These are phyloP conservation scores for Fusarium lyarnte DNA, from an alignment of 2,329 filamentous ascomycete species.

Conservation along the genomic window DNA sequence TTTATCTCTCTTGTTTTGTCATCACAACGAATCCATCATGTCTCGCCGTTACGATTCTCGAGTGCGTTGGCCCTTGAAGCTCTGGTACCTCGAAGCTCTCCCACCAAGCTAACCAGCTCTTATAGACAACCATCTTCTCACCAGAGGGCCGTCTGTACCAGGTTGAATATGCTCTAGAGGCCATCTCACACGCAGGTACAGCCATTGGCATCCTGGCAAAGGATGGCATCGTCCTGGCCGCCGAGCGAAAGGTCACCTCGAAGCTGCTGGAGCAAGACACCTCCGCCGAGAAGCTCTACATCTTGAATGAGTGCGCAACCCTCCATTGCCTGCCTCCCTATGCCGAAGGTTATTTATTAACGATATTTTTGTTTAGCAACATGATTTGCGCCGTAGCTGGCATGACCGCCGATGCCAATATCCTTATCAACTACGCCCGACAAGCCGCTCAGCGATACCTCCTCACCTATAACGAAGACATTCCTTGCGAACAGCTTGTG, in stretches of 20 bases:
- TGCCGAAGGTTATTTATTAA: conserved; percentile 2
- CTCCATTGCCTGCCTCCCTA: not conserved
- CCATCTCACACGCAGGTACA: conserved; percentile 97
- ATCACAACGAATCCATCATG: conserved; percentile 65
- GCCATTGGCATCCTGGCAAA: conserved; percentile 96
- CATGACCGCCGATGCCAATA: conserved; percentile 99
- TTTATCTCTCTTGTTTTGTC: not conserved
- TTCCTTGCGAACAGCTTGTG: conserved; percentile 98
- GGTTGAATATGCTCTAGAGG: conserved; percentile 98
- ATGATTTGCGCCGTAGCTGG: conserved; percentile 99
- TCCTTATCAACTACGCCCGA: conserved; percentile 99
- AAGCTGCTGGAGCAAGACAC: conserved; percentile 99
- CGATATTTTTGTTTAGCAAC: conserved; percentile 69
- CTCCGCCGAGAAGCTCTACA: conserved; percentile 99
- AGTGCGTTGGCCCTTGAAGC: conserved; percentile 65
- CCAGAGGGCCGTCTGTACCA: conserved; percentile 98
- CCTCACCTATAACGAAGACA: conserved; percentile 99
- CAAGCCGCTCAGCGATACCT: conserved; percentile 97
- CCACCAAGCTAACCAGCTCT: conserved; percentile 37
- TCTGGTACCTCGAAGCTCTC: conserved; percentile 29
- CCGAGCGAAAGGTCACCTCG: conserved; percentile 98
- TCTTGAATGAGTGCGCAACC: conserved; percentile 86
- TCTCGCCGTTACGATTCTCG: conserved; percentile 97
- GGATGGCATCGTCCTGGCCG: conserved; percentile 97
- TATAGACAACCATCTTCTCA: conserved; percentile 99